Evolutionary conservation across 140 eudicot genomes (phyloP).

Genomic region (Erigeron philadelphicus): DNA sequence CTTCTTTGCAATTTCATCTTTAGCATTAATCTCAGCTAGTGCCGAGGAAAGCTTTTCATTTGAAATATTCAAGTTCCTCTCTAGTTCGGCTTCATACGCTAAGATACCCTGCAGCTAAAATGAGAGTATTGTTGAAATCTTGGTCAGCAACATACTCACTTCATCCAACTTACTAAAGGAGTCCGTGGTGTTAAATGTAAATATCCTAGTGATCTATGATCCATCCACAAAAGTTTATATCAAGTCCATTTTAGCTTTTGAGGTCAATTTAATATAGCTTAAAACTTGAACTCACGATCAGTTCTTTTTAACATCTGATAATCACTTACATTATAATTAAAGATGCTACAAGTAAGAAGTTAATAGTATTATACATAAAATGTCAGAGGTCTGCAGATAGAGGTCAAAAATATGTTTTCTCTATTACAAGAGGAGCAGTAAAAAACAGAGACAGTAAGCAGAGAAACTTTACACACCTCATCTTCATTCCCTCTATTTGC

Average conservation of each 20-base stretch:
- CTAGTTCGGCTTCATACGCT: conserved; percentile 59
- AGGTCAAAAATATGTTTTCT: background rate
- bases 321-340: background rate
- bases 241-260: background rate
- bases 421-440: background rate
- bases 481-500: conserved; percentile 43
- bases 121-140: background rate
- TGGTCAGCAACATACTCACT: background rate
- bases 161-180: background rate
- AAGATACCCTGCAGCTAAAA: conserved; percentile 48
- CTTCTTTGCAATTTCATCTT: conserved; percentile 61
- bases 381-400: conserved; percentile 7
- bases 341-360: background rate
- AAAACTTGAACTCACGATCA: too few species aligned
- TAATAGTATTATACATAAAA: background rate
- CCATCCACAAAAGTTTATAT: background rate
- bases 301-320: background rate
- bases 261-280: background rate
- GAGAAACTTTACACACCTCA: conserved; percentile 43
- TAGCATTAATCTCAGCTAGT: conserved; percentile 56
- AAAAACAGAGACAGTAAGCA: background rate
- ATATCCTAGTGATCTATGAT: background rate
- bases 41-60: conserved; percentile 64
- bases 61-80: conserved; percentile 54
- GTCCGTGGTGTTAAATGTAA: background rate